These are phyloP conservation scores for Hortaea werneckii DNA, from an alignment of 2,329 filamentous ascomycete species.

Conservation along the genomic window DNA sequence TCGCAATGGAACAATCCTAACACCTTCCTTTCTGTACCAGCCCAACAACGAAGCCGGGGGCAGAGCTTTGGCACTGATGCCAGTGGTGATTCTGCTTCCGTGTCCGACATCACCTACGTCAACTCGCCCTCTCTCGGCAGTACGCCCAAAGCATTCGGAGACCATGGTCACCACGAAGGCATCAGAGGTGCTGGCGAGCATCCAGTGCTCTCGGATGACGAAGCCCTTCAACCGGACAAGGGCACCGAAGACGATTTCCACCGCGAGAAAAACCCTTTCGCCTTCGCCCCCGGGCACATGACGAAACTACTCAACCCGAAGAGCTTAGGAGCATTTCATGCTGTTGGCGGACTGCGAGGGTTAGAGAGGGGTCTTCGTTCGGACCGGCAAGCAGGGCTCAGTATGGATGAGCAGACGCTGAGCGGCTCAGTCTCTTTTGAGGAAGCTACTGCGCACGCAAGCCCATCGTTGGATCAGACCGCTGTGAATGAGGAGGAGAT, in stretches of 20 bases:
- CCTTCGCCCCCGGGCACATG: conserved; percentile 71
- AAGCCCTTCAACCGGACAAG: conserved; percentile 65
- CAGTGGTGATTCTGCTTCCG: conserved; percentile 43
- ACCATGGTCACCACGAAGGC: conserved; percentile 5
- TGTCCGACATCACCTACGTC: conserved; percentile 55
- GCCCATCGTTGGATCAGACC: conserved; percentile 20
- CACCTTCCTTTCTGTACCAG: conserved; percentile 54
- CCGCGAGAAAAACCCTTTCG: conserved; percentile 71
- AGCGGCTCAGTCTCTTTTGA: conserved; percentile 60
- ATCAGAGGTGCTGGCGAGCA: conserved; percentile 28
- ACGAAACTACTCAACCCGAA: conserved; percentile 75
- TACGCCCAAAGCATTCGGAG: conserved; percentile 17
- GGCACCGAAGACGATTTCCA: conserved; percentile 66
- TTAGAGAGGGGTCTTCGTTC: conserved; percentile 65
- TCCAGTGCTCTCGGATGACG: conserved; percentile 51
- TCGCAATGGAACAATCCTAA: conserved; percentile 44
- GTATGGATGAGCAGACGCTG: conserved; percentile 55
- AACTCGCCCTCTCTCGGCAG: conserved; percentile 26
- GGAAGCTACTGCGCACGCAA: conserved; percentile 38
- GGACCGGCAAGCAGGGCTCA: conserved; percentile 54
- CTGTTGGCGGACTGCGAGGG: conserved; percentile 61
- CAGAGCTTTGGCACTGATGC: conserved; percentile 56
- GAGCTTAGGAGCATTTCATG: conserved; percentile 62
- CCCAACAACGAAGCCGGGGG: conserved; percentile 47
- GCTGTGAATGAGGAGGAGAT: conserved; percentile 16